A percentile compares a stretch with the other conserved stretches of the same genome.
phyloP scores from a whole-genome alignment of 2,329 filamentous ascomycete species.

The Xylariaceae sp. region DNA sequence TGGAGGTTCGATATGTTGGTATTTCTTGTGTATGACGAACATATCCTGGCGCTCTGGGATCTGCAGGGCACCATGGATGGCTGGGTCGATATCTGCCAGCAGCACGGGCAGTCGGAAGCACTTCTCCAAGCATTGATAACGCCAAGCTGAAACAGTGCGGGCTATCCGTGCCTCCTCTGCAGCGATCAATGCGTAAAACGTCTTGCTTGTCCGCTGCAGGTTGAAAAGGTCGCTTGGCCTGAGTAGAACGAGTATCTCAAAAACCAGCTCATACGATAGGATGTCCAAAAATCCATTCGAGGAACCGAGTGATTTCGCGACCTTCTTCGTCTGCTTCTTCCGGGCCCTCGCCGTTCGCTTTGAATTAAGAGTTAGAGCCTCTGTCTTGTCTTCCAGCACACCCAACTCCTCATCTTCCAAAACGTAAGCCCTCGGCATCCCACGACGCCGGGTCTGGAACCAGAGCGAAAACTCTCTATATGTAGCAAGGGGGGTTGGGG shows the following conservation, averaged over 20 bases:
- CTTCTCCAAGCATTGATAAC: slow-evolving; percentile 45
- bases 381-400: slow-evolving; percentile 40
- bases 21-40: slow-evolving; percentile 43
- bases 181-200: slow-evolving; percentile 39
- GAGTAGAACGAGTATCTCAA: slow-evolving; percentile 42
- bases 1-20: slow-evolving; percentile 45
- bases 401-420: slow-evolving; percentile 39
- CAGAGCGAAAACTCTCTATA: no score
- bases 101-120: slow-evolving; percentile 48
- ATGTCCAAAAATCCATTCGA: slow-evolving; percentile 31
- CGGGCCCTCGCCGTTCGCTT: slow-evolving; percentile 46
- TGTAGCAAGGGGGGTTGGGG: no score
- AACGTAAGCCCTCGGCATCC: slow-evolving; percentile 7
- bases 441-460: no score
- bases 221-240: slow-evolving; percentile 46
- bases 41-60: slow-evolving; percentile 37
- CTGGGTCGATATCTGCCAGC: slow-evolving; percentile 31
- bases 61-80: slow-evolving; percentile 23
- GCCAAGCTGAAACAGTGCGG: slow-evolving; percentile 36
- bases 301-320: slow-evolving; percentile 29
- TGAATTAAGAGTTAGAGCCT: slow-evolving; percentile 41
- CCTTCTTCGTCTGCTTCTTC: slow-evolving; percentile 39
- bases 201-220: slow-evolving; percentile 38
- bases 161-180: slow-evolving; percentile 40
- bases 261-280: slow-evolving; percentile 48